Evolutionary conservation across 768 basidiomycete genomes (phyloP).

Genomic region (Rubroboletus satanas): DNA sequence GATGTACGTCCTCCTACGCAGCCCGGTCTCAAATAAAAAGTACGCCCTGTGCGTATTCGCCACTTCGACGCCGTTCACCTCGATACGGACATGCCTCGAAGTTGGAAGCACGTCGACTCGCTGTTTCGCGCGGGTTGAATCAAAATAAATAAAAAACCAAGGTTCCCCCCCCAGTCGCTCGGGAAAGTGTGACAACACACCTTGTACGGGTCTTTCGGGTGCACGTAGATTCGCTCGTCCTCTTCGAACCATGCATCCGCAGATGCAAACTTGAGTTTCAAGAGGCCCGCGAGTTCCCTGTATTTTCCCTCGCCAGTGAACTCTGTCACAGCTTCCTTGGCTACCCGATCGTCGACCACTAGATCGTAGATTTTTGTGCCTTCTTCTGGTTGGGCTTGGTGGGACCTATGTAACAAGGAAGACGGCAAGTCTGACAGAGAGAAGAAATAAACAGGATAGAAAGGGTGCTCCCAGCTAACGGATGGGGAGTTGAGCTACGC

Average conservation of each 20-base stretch:
- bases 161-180: too few relatives aligned
- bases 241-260: slow-evolving; percentile 69
- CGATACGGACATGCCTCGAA: slow-evolving; percentile 57
- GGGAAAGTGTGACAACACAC: slow-evolving; percentile 27
- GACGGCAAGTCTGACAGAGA: slow-evolving; percentile 40
- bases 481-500: not conserved
- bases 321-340: slow-evolving; percentile 38
- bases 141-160: too few relatives aligned
- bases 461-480: slow-evolving; percentile 52
- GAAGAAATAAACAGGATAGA: slow-evolving; percentile 58
- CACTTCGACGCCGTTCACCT: slow-evolving; percentile 58
- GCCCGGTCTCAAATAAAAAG: slow-evolving; percentile 55
- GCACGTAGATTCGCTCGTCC: slow-evolving; percentile 56
- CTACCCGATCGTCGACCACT: slow-evolving; percentile 38
- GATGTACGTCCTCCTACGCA: slow-evolving; percentile 58
- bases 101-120: slow-evolving; percentile 59
- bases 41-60: slow-evolving; percentile 53
- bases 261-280: slow-evolving; percentile 46
- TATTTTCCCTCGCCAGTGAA: slow-evolving; percentile 27
- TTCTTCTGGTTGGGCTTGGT: slow-evolving; percentile 28
- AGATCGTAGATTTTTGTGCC: slow-evolving; percentile 43
- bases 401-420: slow-evolving; percentile 37
- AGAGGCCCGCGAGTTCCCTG: slow-evolving; percentile 42
- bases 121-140: slow-evolving; percentile 27
- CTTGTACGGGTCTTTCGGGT: slow-evolving; percentile 70